Evolutionary conservation across 192 early-diverging fungal genomes (phyloP).

Genomic region (Coemansia sp.): DNA sequence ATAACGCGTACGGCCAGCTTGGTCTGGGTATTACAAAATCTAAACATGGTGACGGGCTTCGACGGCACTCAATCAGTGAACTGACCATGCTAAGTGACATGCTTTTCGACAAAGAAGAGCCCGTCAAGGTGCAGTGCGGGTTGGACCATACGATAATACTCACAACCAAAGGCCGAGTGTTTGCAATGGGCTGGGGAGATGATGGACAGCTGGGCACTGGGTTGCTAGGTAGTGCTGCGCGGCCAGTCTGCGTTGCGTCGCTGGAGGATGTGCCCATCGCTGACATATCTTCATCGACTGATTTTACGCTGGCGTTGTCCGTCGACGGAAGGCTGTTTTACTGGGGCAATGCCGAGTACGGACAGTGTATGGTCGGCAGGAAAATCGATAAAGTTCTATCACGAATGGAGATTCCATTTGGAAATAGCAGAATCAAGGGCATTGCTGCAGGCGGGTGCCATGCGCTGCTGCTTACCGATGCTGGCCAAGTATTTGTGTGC

Average conservation of each 20-base stretch:
- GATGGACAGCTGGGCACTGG: conserved; percentile 73
- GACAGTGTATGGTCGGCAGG: conserved; percentile 61
- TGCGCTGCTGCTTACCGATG: conserved; percentile 53
- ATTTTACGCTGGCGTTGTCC: conserved; percentile 62
- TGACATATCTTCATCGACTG: conserved; percentile 61
- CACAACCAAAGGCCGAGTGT: conserved; percentile 56
- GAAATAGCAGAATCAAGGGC: conserved; percentile 32
- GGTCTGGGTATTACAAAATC: conserved; percentile 36
- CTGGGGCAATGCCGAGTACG: conserved; percentile 79
- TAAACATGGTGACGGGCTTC: background rate
- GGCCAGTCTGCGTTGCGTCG: conserved; percentile 51
- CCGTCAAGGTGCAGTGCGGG: conserved; percentile 62
- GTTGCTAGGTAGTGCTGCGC: conserved; percentile 34
- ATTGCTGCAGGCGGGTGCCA: conserved; percentile 71
- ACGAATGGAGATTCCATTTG: conserved; percentile 54
- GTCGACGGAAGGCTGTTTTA: conserved; percentile 57
- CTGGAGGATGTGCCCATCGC: conserved; percentile 43
- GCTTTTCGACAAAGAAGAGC: conserved; percentile 25
- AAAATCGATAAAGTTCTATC: conserved; percentile 55
- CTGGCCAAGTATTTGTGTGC: conserved; percentile 62
- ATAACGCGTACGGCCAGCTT: conserved; percentile 69
- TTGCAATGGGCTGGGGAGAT: conserved; percentile 76
- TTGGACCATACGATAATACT: conserved; percentile 65
- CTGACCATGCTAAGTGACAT: conserved; percentile 13
- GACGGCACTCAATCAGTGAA: background rate